Conservation (phyloP, 1,139 yeast species). For the Yamadazyma aaseri region DNA sequence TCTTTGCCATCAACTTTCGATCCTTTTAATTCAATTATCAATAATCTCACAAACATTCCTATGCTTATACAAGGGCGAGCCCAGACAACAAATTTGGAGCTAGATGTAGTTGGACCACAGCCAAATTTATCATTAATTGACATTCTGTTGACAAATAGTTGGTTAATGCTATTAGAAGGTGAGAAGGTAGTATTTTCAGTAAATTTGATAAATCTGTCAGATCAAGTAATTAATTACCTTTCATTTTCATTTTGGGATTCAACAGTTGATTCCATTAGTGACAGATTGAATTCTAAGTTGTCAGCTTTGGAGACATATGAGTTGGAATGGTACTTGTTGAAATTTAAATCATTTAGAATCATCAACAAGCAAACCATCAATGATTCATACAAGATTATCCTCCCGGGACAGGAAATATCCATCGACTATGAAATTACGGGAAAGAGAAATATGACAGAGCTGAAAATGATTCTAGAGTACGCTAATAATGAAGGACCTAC, state of each 20-base stretch:
- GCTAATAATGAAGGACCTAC: conserved; percentile 41
- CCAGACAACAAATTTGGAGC: conserved; percentile 17
- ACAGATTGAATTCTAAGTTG: conserved; percentile 33
- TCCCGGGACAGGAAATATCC: conserved; percentile 29
- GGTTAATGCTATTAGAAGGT: conserved; percentile 82
- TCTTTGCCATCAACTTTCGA: conserved; percentile 3
- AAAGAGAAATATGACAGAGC: conserved; percentile 69
- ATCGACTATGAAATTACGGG: conserved; percentile 67
- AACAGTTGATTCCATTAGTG: conserved; percentile 61
- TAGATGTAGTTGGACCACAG: conserved; percentile 60
- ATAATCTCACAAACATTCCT: conserved; percentile 18
- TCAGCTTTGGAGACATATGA: conserved; percentile 70
- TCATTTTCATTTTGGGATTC: conserved; percentile 72
- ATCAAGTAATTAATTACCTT: conserved; percentile 53
- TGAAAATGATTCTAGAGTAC: conserved; percentile 66
- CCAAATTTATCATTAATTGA: conserved; percentile 59
- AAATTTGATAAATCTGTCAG: conserved; percentile 56
- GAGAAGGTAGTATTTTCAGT: conserved; percentile 56
- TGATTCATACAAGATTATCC: conserved; percentile 32
- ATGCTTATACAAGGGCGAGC: conserved; percentile 22
- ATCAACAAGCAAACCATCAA: conserved; percentile 38
- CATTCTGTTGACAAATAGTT: conserved; percentile 58
- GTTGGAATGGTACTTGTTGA: conserved; percentile 64
- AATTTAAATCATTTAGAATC: conserved; percentile 56
- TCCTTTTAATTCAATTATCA: conserved; percentile 18